Conservation (phyloP, 148 eudicot genomes). For the Rhododendron henanense region DNA sequence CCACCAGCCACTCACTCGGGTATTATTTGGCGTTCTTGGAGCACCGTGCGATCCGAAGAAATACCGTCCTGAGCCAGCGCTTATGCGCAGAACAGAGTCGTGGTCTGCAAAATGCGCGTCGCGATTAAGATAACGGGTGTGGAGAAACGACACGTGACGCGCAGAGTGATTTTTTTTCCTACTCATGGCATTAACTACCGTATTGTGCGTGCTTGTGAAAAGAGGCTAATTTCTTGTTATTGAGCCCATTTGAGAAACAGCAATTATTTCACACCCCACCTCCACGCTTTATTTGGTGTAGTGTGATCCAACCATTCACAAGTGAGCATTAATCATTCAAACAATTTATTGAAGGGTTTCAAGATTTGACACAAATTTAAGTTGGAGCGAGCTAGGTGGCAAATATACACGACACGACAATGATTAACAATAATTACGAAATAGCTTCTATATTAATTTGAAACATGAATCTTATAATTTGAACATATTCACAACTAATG, state of each 20-base stretch:
- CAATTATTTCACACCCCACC: conserved; percentile 18
- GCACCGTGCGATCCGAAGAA: not conserved
- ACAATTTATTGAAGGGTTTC: not conserved
- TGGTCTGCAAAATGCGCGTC: not conserved
- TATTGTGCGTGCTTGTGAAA: not conserved
- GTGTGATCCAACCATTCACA: not conserved
- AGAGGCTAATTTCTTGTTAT: not conserved
- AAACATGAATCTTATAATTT: not conserved
- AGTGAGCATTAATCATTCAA: not conserved
- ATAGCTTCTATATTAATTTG: not conserved
- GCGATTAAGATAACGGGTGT: not conserved
- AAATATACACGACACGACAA: not conserved
- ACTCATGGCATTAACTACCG: not conserved
- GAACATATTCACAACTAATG: not conserved
- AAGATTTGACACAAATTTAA: not conserved
- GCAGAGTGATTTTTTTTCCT: not conserved
- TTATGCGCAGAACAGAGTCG: not conserved
- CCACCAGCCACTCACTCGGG: not conserved
- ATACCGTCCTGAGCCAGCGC: not conserved
- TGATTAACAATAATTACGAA: not conserved
- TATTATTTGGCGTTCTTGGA: not conserved
- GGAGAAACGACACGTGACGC: not conserved
- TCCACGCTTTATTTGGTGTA: not conserved
- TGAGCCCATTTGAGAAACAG: not conserved
- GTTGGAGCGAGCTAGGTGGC: not conserved